Evolutionary conservation across 1,139 yeast genomes (phyloP), one percentile per base, ranked within the genome.

Genomic region (Nakaseomyces kungkrabaensis): DNA sequence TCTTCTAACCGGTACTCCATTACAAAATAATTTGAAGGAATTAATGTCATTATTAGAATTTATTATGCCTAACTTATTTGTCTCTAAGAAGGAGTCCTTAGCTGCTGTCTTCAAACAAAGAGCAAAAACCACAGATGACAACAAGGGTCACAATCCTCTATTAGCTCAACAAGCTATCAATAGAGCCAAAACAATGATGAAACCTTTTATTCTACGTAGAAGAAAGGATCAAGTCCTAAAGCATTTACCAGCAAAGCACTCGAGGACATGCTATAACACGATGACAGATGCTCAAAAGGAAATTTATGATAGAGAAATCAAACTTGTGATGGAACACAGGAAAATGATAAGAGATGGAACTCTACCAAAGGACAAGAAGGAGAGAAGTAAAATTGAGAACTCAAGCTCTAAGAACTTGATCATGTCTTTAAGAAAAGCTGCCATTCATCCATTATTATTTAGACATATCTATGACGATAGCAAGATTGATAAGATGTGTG

Each of bases 161-260:
- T 71, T 92, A 46, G 88, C 97, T 0, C 83, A 84, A 57, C 95
- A 92, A 68, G 95, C 98, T 1, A 89, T 92, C 53, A 77, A 81
- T 43, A 85, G 89, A 62, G 99, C 99, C 5, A 88, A 87, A 66
- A 84, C 94, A 3, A 92, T 92, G 97, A 92, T 92, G 98, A 85
- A 95, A 2, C 99, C 99, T 4, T 92, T 92, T 70, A 92, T 92
- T 8, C 72, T 92, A 59, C 77, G 99, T 66, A 81, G 99, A 65
- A 85, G 85, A 62, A 92, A 92, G 70, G 85, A 80, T 52, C 97
- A 92, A 67, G 98, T 92, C 9, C 75, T 92, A 63, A 79, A 85
- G 62, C 94, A 92, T 65, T 72, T 92, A 56, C 98, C 98, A 0
- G 74, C 77, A 31, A 92, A 94, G 63, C 69, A 73, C 47, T 88